Percentiles rank a stretch among this genome's conserved stretches.
Conservation (phyloP, 345 rosid genomes). For the Populus ilicifolia region DNA sequence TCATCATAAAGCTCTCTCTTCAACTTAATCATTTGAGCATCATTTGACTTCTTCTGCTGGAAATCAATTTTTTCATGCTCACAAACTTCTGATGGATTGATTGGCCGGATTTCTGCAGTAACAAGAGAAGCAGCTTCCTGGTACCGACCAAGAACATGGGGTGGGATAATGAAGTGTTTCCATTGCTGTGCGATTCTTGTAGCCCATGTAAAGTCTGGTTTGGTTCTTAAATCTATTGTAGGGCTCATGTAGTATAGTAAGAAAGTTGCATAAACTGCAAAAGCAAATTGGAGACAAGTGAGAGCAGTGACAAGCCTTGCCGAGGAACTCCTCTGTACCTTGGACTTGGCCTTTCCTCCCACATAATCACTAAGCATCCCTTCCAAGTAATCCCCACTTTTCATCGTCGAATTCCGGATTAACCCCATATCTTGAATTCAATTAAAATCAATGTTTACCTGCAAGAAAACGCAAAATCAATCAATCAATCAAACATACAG, state of each 20-base stretch:
- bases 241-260: conserved; percentile 92
- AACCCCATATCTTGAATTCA: conserved; percentile 54
- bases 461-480: neutral
- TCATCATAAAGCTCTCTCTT: conserved; percentile 69
- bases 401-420: conserved; percentile 43
- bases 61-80: conserved; percentile 90
- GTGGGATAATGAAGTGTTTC: conserved; percentile 64
- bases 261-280: conserved; percentile 86
- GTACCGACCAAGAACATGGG: conserved; percentile 55
- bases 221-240: conserved; percentile 60
- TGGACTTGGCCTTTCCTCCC: conserved; percentile 45
- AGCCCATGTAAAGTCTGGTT: conserved; percentile 91
- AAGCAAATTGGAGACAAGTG: conserved; percentile 75
- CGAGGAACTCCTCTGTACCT: conserved; percentile 29
- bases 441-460: conserved; percentile 23
- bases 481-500: neutral
- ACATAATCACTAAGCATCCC: conserved; percentile 67
- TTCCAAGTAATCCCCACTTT: conserved; percentile 69
- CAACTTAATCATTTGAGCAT: conserved; percentile 68
- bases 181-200: conserved; percentile 67
- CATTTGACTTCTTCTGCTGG: conserved; percentile 79
- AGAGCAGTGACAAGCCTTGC: conserved; percentile 63
- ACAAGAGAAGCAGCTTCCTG: conserved; percentile 52
- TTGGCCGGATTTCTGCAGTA: conserved; percentile 27
- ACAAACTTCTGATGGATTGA: conserved; percentile 53